phyloP scores from a whole-genome alignment of 2,329 filamentous ascomycete genomes.

The Ophiosphaerella narmari region DNA sequence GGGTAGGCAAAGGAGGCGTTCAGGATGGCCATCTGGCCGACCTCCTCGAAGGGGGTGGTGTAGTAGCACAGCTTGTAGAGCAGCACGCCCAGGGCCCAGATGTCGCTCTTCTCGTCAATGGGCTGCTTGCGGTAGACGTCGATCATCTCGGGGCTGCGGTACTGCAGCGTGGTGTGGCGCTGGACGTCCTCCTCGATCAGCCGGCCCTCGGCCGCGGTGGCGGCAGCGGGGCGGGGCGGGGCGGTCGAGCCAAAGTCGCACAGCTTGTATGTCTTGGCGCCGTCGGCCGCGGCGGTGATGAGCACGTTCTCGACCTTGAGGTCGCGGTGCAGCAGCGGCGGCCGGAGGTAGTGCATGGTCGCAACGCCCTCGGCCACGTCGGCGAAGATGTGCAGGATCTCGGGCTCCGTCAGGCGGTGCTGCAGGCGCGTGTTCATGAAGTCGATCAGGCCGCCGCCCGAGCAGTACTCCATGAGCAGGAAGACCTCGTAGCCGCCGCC shows the following conservation, averaged over 20 bases:
- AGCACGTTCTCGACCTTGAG: conserved; percentile 98
- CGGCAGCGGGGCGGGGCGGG: conserved; percentile 79
- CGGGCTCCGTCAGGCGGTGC: conserved; percentile 93
- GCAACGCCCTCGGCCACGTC: conserved; percentile 96
- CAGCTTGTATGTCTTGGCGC: conserved; percentile 79
- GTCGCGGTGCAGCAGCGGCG: conserved; percentile 88
- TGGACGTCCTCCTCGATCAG: conserved; percentile 96
- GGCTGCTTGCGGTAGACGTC: conserved; percentile 96
- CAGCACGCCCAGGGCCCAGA: conserved; percentile 94
- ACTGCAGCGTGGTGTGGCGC: conserved; percentile 95
- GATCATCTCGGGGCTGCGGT: conserved; percentile 97
- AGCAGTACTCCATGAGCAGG: conserved; percentile 96
- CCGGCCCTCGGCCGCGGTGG: conserved; percentile 84
- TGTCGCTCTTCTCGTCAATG: conserved; percentile 98
- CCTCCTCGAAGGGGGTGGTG: conserved; percentile 97
- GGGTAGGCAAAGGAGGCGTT: conserved; percentile 96
- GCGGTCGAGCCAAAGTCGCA: conserved; percentile 98
- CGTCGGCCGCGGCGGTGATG: conserved; percentile 71
- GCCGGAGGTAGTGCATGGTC: conserved; percentile 98
- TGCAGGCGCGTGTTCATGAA: conserved; percentile 99
- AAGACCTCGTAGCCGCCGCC: conserved; percentile 98
- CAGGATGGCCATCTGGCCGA: conserved; percentile 94
- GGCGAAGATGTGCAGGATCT: conserved; percentile 95
- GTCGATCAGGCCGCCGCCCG: conserved; percentile 93
- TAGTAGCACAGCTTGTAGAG: conserved; percentile 99